Base-by-base conservation (phyloP, 176 grass and related monocot species). In the Oryza officinalis region DNA sequence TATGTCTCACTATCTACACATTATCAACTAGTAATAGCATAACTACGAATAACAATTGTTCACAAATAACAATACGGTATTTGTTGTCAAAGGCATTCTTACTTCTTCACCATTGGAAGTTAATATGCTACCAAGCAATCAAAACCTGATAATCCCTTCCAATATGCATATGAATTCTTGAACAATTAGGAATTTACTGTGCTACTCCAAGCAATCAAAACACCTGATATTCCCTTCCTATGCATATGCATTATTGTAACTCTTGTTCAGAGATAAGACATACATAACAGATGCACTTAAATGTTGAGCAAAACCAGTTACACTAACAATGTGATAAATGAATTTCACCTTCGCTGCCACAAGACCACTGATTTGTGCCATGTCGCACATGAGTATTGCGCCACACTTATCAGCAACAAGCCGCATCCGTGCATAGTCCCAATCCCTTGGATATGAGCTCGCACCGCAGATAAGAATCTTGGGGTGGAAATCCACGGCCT, bases 401-500 rank as follows among this genome's bases (percentile, higher is more conserved):
- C 93, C 89, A 52, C 93, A 99, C 60, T 88, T 91, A 71, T 96
- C 89, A 38, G 96, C 96, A 54, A 99, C 92, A 66, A 92, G 84
- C 83, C 89, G 89, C 82, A 99, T 76, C 61, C 93, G 70, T 52
- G 83, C 83, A 74, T 92, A 99, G 76, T 96, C 96, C 96, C 96
- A 99, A 30, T 99, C 96, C 80, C 96, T 88, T 6, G 96, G 96
- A 60, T 99, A 99, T 1, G 96, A 96, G 67, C 96, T 99, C 23
- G 93, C 96, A 46, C 96, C 96, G 44, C 96, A 99, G 17, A 99
- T 99, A 69, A 99, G 84, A 65, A 99, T 94, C 84, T 93, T 99
- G 13, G 96, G 96, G 80, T 95, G 93, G 76, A 96, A 99, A 84
- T 99, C 96, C 67, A 90, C 80, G 26, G 96, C 96, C 65, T 79